Evolutionary conservation across 1,284 basidiomycete genomes (phyloP).

Genomic region (Cystobasidiaceae sp.): DNA sequence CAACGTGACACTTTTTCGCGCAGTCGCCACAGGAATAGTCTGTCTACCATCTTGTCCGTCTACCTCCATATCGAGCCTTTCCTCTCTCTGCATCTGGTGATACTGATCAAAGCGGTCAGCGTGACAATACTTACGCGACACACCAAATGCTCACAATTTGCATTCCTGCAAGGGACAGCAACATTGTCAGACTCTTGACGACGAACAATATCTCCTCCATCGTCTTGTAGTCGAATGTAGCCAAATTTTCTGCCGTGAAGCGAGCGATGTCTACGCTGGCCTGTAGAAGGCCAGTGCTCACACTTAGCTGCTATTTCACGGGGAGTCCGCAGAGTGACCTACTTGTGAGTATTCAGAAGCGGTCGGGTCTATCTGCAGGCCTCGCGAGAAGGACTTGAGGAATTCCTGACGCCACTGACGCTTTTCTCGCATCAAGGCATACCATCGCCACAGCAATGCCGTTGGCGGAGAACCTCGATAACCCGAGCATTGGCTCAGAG

Average conservation of each 20-base stretch:
- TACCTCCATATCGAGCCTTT: neutral
- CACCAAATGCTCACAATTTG: slow-evolving; percentile 53
- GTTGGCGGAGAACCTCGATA: slow-evolving; percentile 59
- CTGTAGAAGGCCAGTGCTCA: slow-evolving; percentile 48
- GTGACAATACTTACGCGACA: neutral
- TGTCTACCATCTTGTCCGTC: slow-evolving; percentile 1
- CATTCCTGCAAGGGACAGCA: slow-evolving; percentile 77
- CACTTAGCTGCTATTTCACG: neutral
- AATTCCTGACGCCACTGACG: slow-evolving; percentile 78
- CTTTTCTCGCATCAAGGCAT: slow-evolving; percentile 81
- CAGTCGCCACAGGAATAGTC: slow-evolving; percentile 34
- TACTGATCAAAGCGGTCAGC: slow-evolving; percentile 9
- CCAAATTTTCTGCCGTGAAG: slow-evolving; percentile 91
- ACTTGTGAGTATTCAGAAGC: slow-evolving; percentile 46
- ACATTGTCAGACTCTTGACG: slow-evolving; percentile 69
- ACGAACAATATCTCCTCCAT: slow-evolving; percentile 86
- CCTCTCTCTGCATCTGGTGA: slow-evolving; percentile 25
- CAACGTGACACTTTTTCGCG: slow-evolving; percentile 61
- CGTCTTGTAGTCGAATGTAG: slow-evolving; percentile 85
- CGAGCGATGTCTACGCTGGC: slow-evolving; percentile 74
- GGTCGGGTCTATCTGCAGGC: slow-evolving; percentile 62
- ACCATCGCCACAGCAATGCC: slow-evolving; percentile 83
- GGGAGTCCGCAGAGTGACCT: slow-evolving; percentile 50
- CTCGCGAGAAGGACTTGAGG: slow-evolving; percentile 70
- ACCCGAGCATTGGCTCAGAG: slow-evolving; percentile 50